Percentiles rank a stretch among this genome's conserved stretches.
These are phyloP conservation scores for Ceratocystis papillata DNA, from an alignment of 2,329 filamentous ascomycete genomes.

Conservation along the genomic window DNA sequence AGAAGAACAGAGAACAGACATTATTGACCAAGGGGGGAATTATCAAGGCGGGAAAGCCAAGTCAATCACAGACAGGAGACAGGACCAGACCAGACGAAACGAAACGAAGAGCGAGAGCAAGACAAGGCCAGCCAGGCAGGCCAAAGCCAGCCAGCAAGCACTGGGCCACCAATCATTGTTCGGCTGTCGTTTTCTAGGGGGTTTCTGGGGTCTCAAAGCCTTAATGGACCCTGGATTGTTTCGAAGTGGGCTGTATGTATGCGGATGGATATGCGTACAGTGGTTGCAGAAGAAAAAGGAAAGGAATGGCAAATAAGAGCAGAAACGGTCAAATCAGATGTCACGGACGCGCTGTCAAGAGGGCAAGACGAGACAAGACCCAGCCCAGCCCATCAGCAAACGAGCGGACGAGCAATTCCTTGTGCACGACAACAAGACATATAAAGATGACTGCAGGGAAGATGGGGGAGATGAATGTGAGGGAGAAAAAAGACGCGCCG, in stretches of 20 bases:
- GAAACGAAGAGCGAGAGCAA: constrained; percentile 17
- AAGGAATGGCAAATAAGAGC: constrained; percentile 6
- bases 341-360: constrained; percentile 14
- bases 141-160: constrained; percentile 2
- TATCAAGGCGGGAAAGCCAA: background rate
- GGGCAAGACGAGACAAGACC: constrained; percentile 1
- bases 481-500: constrained; percentile 8
- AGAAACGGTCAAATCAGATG: constrained; percentile 7
- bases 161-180: constrained; percentile 14
- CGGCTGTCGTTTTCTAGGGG: too few relatives aligned
- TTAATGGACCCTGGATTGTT: constrained; percentile 4
- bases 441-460: constrained; percentile 4
- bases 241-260: background rate
- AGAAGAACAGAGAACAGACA: constrained; percentile 9
- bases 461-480: background rate
- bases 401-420: too few relatives aligned
- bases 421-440: too few relatives aligned
- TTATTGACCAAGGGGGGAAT: background rate
- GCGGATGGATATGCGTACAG: constrained; percentile 7
- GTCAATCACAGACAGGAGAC: constrained; percentile 11
- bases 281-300: constrained; percentile 6
- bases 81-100: constrained; percentile 19
- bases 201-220: background rate
- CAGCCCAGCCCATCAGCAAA: too few relatives aligned
- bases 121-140: background rate